A percentile compares a stretch with the other conserved stretches of the same genome.
Evolutionary conservation across 495 filamentous ascomycete genomes (phyloP).

Genomic region (Aspergillus carlsbadensis): DNA sequence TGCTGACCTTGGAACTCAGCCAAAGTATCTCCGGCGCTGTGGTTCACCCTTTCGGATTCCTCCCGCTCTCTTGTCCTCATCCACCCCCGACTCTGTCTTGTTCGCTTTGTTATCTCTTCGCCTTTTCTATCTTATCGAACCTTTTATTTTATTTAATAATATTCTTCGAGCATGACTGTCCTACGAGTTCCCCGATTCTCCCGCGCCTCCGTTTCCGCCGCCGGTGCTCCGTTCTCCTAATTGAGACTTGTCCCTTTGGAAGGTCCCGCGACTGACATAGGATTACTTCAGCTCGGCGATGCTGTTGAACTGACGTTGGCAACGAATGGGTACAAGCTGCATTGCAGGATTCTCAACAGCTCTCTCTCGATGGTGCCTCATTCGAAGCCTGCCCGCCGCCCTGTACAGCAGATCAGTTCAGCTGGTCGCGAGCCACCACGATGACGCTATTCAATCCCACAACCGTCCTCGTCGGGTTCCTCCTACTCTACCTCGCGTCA

Average conservation of each 20-base stretch:
- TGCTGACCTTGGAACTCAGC: not conserved
- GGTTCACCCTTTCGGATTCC: conserved; percentile 13
- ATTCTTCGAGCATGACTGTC: conserved; percentile 22
- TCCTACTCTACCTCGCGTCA: conserved; percentile 84
- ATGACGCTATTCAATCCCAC: conserved; percentile 67
- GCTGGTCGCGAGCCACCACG: conserved; percentile 44
- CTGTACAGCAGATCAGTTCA: conserved; percentile 35
- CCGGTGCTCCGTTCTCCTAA: conserved; percentile 21
- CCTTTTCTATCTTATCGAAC: not conserved
- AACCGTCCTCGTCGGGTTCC: conserved; percentile 77
- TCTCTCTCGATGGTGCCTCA: conserved; percentile 26
- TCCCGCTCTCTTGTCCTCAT: not conserved
- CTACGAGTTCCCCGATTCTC: conserved; percentile 6
- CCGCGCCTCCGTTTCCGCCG: conserved; percentile 11
- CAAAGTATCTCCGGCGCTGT: not conserved
- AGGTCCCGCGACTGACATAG: conserved; percentile 3
- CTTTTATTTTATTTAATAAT: conserved; percentile 1
- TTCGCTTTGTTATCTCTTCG: not conserved
- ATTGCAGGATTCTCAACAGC: conserved; percentile 7
- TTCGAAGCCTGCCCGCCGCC: conserved; percentile 19
- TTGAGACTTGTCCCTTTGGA: conserved; percentile 22
- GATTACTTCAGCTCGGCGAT: conserved; percentile 8
- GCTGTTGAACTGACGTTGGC: not conserved
- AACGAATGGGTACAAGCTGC: not conserved
- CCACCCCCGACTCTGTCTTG: not conserved